A percentile compares a stretch with the other conserved stretches of the same genome.
phyloP scores from a whole-genome alignment of 2,329 filamentous ascomycete genomes.

The Thelonectria olida region DNA sequence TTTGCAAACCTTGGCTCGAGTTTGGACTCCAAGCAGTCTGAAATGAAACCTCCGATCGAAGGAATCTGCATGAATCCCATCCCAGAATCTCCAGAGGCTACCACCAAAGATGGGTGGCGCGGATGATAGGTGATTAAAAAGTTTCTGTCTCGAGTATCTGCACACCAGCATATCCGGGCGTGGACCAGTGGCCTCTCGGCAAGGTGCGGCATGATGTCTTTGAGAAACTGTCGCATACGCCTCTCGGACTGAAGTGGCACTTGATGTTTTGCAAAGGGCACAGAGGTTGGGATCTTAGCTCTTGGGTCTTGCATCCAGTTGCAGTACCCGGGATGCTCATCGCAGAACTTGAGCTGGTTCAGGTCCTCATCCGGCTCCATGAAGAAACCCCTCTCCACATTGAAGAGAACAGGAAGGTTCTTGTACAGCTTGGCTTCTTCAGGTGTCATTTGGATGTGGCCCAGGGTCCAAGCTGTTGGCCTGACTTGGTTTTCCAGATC shows the following conservation, averaged over 20 bases:
- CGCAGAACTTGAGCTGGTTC: constrained; percentile 28
- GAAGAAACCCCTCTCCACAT: constrained; percentile 30
- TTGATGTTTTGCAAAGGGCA: constrained; percentile 29
- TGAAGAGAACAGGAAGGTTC: constrained; percentile 26
- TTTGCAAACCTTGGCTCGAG: constrained; percentile 19
- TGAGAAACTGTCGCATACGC: constrained; percentile 12
- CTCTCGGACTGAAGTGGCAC: constrained; percentile 22
- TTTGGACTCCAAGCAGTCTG: constrained; percentile 17
- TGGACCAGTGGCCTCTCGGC: constrained; percentile 25
- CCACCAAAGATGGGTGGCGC: constrained; percentile 14
- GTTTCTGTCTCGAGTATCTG: constrained; percentile 24
- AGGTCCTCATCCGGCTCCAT: constrained; percentile 32
- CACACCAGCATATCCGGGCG: constrained; percentile 31
- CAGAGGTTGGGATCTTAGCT: not conserved
- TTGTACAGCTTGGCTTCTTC: constrained; percentile 21
- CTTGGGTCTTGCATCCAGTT: constrained; percentile 21
- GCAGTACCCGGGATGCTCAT: constrained; percentile 29
- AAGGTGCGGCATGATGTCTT: constrained; percentile 22
- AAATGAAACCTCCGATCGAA: constrained; percentile 21
- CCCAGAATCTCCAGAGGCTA: constrained; percentile 28
- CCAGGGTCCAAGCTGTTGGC: constrained; percentile 22
- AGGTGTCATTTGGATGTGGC: constrained; percentile 28
- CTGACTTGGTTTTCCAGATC: constrained; percentile 34
- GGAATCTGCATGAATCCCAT: constrained; percentile 28
- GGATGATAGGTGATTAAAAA: constrained; percentile 31